Evolutionary conservation across 108 stramenopile species (phyloP).

Genomic region (Discostella pseudostelligera): DNA sequence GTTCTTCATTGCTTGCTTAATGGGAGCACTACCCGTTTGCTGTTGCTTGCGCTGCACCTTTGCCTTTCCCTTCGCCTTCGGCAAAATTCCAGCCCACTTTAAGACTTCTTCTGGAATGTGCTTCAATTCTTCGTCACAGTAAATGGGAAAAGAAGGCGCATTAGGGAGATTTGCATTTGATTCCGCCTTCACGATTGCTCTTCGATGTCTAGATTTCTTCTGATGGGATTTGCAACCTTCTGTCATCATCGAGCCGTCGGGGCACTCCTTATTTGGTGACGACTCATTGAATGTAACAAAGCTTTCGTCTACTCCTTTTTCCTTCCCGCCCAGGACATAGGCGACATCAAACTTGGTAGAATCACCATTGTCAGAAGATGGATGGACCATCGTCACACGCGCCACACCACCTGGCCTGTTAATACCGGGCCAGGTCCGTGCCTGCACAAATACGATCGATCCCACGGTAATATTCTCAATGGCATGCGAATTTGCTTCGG

Average conservation of each 20-base stretch:
- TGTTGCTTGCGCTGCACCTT: background rate
- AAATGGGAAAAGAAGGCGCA: conserved; percentile 17
- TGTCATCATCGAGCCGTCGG: conserved; percentile 11
- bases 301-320: conserved; percentile 67
- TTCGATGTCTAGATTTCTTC: conserved; percentile 22
- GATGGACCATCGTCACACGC: conserved; percentile 55
- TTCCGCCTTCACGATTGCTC: background rate
- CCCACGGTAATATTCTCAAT: conserved; percentile 56
- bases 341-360: conserved; percentile 63
- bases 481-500: conserved; percentile 5
- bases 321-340: conserved; percentile 78
- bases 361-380: conserved; percentile 14
- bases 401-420: conserved; percentile 88
- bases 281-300: conserved; percentile 49
- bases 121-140: conserved; percentile 40
- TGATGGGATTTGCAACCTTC: conserved; percentile 20
- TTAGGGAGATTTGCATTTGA: background rate
- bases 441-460: conserved; percentile 67
- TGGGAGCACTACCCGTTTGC: background rate
- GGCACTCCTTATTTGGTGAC: conserved; percentile 13
- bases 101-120: conserved; percentile 41
- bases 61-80: conserved; percentile 10
- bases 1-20: conserved; percentile 2
- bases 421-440: conserved; percentile 86
- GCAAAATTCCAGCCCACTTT: conserved; percentile 42